Percentiles rank a stretch among this genome's conserved stretches.
phyloP scores from a whole-genome alignment of 495 filamentous ascomycete species.

The Penicillium canariense region DNA sequence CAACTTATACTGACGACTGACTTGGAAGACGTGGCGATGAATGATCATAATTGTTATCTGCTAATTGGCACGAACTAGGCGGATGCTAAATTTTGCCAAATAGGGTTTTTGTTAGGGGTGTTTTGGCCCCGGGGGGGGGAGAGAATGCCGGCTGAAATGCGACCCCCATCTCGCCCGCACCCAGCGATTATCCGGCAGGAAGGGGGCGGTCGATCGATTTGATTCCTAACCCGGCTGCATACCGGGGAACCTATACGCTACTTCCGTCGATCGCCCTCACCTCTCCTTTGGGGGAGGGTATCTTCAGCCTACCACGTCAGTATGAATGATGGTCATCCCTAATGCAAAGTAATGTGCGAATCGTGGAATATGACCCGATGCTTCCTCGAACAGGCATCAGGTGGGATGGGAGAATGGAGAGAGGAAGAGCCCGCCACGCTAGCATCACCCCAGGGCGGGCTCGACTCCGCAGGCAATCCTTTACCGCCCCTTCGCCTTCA shows the following conservation, averaged over 20 bases:
- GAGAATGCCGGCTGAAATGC: slow-evolving; percentile 3
- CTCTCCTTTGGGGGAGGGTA: not conserved
- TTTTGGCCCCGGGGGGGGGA: too few species aligned
- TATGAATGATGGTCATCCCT: too few species aligned
- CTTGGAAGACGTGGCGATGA: too few species aligned
- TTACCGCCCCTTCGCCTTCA: slow-evolving; percentile 22
- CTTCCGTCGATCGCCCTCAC: slow-evolving; percentile 16
- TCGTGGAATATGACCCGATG: too few species aligned
- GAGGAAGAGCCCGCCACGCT: too few species aligned
- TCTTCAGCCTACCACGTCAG: too few species aligned
- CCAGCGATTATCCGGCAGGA: slow-evolving; percentile 19
- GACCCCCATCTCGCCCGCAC: not conserved
- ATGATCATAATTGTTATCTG: not conserved
- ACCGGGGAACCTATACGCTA: slow-evolving; percentile 23
- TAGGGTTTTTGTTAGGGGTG: too few species aligned
- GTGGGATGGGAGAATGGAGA: too few species aligned
- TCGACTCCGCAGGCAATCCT: slow-evolving; percentile 3
- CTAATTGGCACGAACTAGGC: not conserved
- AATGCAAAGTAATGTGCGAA: too few species aligned
- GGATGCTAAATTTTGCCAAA: too few species aligned
- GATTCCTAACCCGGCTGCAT: slow-evolving; percentile 23
- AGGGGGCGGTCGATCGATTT: slow-evolving; percentile 24
- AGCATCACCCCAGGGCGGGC: too few species aligned
- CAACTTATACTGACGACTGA: too few species aligned
- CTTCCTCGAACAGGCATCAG: slow-evolving; percentile 6